Evolutionary conservation across 1,139 yeast genomes (phyloP), one percentile per base, ranked within the genome.

Genomic region (Pichia sp.): DNA sequence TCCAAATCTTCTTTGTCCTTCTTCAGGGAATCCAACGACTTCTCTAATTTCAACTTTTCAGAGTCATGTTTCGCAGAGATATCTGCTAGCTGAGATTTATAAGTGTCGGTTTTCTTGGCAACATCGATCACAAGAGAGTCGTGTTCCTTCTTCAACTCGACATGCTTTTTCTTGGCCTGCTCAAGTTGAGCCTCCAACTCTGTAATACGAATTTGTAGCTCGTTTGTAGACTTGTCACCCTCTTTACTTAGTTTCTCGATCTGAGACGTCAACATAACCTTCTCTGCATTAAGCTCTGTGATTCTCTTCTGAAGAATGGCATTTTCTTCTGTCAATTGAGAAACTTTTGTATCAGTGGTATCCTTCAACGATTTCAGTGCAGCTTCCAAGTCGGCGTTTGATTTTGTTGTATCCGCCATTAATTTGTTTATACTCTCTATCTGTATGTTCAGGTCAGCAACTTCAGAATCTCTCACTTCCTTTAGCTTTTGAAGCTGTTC

Each of bases 301-400:
- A 32, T n/a, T 5, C 31, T 27, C 5, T 18, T n/a, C 10, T 37
- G 33, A 4, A 26, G 16, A 3, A n/a, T 6, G 3, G n/a, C 15
- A 11, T 9, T 17, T 29, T 30, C 26, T 6, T 21, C 28, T 14
- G 34, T 40, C 19, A 39, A 23, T 20, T 35, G 30, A 4, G 30
- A 31, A 14, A 39, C 29, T 31, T 39, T 29, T 12, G 29, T 34
- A 5, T 31, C 25, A 5, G 39, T 26, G 9, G 17, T 27, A 14
- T 19, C 16, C n/a, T 34, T 39, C 8, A 37, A 22, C 8, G 33
- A 27, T 15, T 24, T 6, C 14, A 33, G 27, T 8, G 27, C 27
- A 4, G 34, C 9, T 18, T 33, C 32, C 11, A 38, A 22, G 18
- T 23, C 28, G 8, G 33, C 14, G 21, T 36, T 34, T n/a, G 33